Base-by-base conservation (phyloP, 768 basidiomycete species). In the Chalciporus chontae region DNA sequence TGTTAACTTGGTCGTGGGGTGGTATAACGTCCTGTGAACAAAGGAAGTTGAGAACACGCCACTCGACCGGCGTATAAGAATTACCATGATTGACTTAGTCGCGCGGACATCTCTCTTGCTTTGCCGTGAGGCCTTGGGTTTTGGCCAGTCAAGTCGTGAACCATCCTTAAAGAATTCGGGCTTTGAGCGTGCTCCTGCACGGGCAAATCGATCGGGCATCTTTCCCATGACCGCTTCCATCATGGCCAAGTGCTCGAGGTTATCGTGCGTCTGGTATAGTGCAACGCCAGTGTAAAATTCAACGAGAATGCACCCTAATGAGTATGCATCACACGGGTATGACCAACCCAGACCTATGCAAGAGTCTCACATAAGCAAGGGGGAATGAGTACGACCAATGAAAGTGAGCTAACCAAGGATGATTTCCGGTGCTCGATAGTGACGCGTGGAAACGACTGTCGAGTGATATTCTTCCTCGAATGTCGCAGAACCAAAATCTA, bases 151-250 rank as follows among this genome's bases (percentile, higher is more conserved):
- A 37, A 99, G 79, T 61, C 85, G 88, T 55, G 76, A 69, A 26
- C 82, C 85, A 18, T 89, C 87, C 65, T 89, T 92, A 77, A 99
- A 97, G 69, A 90, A 96, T 63, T 98, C 94, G 8, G 92, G 84
- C 61, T 94, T 94, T 43, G 84, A 81, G 41, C 87, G 78, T 8
- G 85, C 81, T 15, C 86, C 87, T 39, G 78, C 76, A 38, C 86
- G 78, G 34, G 83, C 81, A 63, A 95, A 92, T 5, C 85, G 83
- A 44, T 88, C 84, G 0, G 94, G 91, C 87, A 98, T 94, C 73
- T 89, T 90, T 51, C 95, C 95, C 90, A 98, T 97, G 34, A 98
- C 96, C 67, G 90, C 86, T 67, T 98, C 94, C 96, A 99, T 99
- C 96, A 99, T 99, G 36, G 95, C 96, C 13, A 99, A 82, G 70